Percentiles rank a stretch among this genome's conserved stretches.
Conservation (phyloP, 805 yeast species). For the Starmera pachycereana region DNA sequence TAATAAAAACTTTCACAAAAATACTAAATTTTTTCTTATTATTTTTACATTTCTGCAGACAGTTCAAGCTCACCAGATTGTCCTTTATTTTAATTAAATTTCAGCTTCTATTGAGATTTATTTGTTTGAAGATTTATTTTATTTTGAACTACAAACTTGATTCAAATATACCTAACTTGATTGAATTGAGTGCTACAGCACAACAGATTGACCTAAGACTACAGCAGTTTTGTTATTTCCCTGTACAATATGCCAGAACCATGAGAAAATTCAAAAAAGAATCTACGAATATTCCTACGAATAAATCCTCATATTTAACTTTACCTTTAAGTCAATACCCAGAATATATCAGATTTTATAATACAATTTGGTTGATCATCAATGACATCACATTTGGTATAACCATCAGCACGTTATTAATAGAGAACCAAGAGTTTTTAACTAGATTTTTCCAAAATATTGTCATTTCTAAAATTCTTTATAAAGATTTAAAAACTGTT, state of each 20-base stretch:
- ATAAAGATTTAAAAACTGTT: slow-evolving; percentile 33
- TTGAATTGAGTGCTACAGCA: slow-evolving; percentile 48
- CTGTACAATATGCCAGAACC: slow-evolving; percentile 62
- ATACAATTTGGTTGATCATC: slow-evolving; percentile 76
- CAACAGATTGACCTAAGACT: slow-evolving; percentile 73
- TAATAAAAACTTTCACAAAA: background rate
- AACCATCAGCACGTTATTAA: slow-evolving; percentile 39
- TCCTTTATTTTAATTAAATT: slow-evolving; percentile 4
- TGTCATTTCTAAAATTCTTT: slow-evolving; percentile 30
- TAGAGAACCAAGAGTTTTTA: slow-evolving; percentile 23
- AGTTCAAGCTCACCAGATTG: slow-evolving; percentile 7
- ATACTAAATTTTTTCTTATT: background rate
- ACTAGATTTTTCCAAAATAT: slow-evolving; percentile 19
- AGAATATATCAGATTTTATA: slow-evolving; percentile 70
- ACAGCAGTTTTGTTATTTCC: slow-evolving; percentile 69
- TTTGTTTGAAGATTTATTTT: slow-evolving; percentile 8
- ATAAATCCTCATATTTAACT: slow-evolving; percentile 14
- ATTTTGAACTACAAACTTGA: slow-evolving; percentile 21
- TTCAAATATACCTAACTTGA: slow-evolving; percentile 18
- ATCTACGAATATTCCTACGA: slow-evolving; percentile 10
- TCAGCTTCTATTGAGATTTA: slow-evolving; percentile 6
- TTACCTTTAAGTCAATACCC: slow-evolving; percentile 38
- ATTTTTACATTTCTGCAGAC: background rate
- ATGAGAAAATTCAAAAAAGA: slow-evolving; percentile 14
- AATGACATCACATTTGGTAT: slow-evolving; percentile 78